Evolutionary conservation across 2,329 filamentous ascomycete genomes (phyloP), one percentile per base, ranked within the genome.

Genomic region (Amylocarpus encephaloides): DNA sequence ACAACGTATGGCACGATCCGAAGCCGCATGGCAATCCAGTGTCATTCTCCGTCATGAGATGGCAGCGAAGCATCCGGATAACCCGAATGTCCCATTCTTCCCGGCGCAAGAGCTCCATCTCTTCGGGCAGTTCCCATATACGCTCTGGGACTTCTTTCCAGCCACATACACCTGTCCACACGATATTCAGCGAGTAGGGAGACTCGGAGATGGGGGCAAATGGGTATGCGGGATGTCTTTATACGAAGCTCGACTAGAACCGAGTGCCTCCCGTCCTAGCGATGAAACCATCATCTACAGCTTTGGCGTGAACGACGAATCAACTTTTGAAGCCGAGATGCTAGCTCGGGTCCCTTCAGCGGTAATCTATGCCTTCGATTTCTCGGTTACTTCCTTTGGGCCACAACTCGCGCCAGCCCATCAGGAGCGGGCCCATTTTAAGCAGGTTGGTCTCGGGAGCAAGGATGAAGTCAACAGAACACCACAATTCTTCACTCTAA

Each of bases 171-270:
- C 62, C 42, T 72, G 70, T 56, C 70, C 70, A 3, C 64, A 69
- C 48, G 68, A 71, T 30, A 62, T 71, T 13, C 66, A 70, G 51
- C 64, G 70, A 6, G 58, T 72, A 2, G 70, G 70, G 2, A 58
- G 63, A 4, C 54, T 69, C 5, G 70, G 70, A 29, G 68, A 71
- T 35, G 70, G 70, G n/a, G 70, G 70, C 18, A 72, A 72, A 54
- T 70, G 68, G 66, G 64, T 71, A 12, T 72, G 69, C 56, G 70
- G 69, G 34, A 68, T 71, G 66, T 65, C 62, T 6, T 55, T 62
- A n/a, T 69, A 67, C 50, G 66, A 67, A 52, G 55, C 56, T 11
- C 54, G 59, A 41, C 49, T 47, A 1, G 29, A 41, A 0, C 39
- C 49, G 2, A 46, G 56, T 49, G 39, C 50, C 22, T 34, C 52